Conservation (phyloP, 176 grass and related monocot genomes). For the Carex scoparia region DNA sequence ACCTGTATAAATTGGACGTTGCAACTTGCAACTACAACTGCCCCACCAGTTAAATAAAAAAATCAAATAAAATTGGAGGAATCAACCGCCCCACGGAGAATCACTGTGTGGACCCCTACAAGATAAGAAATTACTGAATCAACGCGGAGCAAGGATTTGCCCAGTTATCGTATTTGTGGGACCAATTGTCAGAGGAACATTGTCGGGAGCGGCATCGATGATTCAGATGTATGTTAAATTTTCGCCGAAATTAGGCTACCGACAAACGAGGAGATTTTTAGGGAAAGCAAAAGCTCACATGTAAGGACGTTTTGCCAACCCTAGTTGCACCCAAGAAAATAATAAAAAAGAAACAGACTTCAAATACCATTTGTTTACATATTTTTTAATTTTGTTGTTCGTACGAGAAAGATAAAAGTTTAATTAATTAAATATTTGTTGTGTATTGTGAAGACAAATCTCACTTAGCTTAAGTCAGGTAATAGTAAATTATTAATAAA, state of each 20-base stretch:
- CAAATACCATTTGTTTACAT: too few relatives aligned
- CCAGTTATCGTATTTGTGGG: background rate
- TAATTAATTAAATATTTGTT: too few relatives aligned
- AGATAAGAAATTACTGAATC: background rate
- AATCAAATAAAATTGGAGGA: background rate
- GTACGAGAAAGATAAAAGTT: too few relatives aligned
- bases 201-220: too few relatives aligned
- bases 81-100: slow-evolving; percentile 17
- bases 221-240: background rate
- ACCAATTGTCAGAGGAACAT: background rate
- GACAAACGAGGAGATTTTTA: background rate
- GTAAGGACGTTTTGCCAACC: background rate
- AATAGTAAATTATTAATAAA: too few relatives aligned
- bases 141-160: background rate
- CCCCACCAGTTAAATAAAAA: background rate
- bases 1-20: background rate
- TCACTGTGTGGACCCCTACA: background rate
- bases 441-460: too few relatives aligned
- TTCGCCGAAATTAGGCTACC: background rate
- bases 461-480: too few relatives aligned
- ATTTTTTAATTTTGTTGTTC: too few relatives aligned
- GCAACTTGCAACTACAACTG: background rate
- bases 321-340: background rate
- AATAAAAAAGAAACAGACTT: background rate
- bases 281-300: background rate